phyloP scores from a whole-genome alignment of 1,139 yeast species.

The Pichia sp. region DNA sequence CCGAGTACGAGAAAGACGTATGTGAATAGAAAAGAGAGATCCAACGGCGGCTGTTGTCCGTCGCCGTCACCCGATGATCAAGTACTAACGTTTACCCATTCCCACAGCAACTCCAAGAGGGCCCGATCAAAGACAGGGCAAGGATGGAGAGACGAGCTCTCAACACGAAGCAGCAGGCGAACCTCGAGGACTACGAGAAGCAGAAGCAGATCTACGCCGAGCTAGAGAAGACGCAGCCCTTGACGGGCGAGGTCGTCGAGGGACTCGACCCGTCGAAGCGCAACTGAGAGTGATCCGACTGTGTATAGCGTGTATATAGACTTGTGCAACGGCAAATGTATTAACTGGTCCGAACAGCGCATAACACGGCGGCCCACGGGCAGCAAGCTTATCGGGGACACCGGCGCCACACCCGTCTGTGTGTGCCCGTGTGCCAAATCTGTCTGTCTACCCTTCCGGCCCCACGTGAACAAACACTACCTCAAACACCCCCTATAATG shows the following conservation, averaged over 20 bases:
- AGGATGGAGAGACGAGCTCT: conserved; percentile 30
- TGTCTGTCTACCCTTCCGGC: too few relatives aligned
- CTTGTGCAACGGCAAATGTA: too few relatives aligned
- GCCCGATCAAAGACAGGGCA: conserved; percentile 34
- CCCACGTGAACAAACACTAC: too few relatives aligned
- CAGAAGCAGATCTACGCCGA: conserved; percentile 65
- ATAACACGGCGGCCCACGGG: too few relatives aligned
- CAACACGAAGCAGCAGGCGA: conserved; percentile 44
- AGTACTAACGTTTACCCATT: background rate
- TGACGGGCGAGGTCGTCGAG: conserved; percentile 41
- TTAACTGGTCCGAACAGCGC: too few relatives aligned
- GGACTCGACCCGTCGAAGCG: conserved; percentile 21
- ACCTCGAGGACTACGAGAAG: conserved; percentile 68
- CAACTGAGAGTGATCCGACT: background rate
- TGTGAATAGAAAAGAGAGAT: conserved; percentile 15
- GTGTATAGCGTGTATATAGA: too few relatives aligned
- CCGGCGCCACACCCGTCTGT: too few relatives aligned
- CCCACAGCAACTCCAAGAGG: conserved; percentile 31
- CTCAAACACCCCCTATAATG: background rate
- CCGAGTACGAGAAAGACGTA: conserved; percentile 34
- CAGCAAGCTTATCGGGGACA: too few relatives aligned
- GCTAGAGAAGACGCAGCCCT: conserved; percentile 64
- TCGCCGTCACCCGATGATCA: too few relatives aligned
- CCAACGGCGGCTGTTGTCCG: too few relatives aligned
- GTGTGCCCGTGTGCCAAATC: too few relatives aligned